These are phyloP conservation scores for Eimeria acervulina DNA, from an alignment of 169 alveolate species.

Conservation along the genomic window DNA sequence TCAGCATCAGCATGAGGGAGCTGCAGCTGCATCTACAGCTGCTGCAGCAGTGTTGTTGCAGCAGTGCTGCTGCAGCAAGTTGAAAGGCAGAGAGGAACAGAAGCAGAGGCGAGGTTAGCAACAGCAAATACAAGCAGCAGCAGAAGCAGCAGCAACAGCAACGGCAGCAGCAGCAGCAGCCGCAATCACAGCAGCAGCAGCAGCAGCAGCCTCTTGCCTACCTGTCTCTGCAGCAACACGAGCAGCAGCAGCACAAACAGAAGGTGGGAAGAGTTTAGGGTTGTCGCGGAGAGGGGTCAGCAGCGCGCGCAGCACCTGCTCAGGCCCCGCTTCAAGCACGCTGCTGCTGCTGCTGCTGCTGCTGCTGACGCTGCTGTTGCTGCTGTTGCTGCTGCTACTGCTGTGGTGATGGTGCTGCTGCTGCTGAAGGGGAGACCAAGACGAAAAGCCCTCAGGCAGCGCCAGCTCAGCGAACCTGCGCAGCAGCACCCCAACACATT, in stretches of 20 bases:
- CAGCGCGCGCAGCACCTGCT: background rate
- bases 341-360: background rate
- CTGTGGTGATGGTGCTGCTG: background rate
- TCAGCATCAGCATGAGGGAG: background rate
- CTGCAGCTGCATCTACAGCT: background rate
- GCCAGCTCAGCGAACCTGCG: conserved; percentile 9
- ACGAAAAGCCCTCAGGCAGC: background rate
- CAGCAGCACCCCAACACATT: too few relatives aligned
- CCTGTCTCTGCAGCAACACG: conserved; percentile 10
- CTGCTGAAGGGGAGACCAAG: too few relatives aligned
- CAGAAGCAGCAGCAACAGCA: background rate
- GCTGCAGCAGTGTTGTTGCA: too few relatives aligned
- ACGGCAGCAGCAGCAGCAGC: background rate
- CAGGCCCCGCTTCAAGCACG: background rate
- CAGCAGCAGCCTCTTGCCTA: background rate
- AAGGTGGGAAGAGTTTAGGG: background rate
- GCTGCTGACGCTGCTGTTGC: background rate
- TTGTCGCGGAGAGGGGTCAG: background rate
- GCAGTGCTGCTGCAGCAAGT: too few relatives aligned
- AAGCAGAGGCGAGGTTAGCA: too few relatives aligned
- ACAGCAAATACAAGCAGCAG: too few relatives aligned
- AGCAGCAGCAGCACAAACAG: conserved; percentile 54
- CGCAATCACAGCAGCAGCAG: background rate
- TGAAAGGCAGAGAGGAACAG: too few relatives aligned
- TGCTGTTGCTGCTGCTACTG: conserved; percentile 15